Conservation (phyloP, 2,329 filamentous ascomycete species). For the Trichoderma breve region DNA sequence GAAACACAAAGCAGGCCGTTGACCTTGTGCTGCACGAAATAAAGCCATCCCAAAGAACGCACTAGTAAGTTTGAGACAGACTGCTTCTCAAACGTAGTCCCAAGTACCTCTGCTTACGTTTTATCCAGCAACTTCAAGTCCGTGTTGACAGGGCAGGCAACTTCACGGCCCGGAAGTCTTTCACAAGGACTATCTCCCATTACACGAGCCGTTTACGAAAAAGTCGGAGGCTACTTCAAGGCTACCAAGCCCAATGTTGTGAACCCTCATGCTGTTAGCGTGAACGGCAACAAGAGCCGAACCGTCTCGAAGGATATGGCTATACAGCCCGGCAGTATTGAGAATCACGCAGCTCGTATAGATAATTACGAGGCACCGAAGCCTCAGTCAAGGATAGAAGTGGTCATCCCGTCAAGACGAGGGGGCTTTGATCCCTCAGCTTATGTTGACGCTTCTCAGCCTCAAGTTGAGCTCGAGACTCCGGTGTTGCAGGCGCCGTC, state of each 20-base stretch:
- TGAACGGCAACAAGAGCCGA: slow-evolving; percentile 28
- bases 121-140: slow-evolving; percentile 51
- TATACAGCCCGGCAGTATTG: slow-evolving; percentile 22
- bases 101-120: neutral
- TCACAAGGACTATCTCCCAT: slow-evolving; percentile 50
- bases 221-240: slow-evolving; percentile 41
- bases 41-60: slow-evolving; percentile 65
- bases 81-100: slow-evolving; percentile 26
- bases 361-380: slow-evolving; percentile 34
- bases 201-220: slow-evolving; percentile 40
- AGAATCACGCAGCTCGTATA: slow-evolving; percentile 19
- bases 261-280: slow-evolving; percentile 39
- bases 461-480: slow-evolving; percentile 23
- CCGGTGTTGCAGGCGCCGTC: slow-evolving; percentile 20
- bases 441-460: slow-evolving; percentile 35
- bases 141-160: slow-evolving; percentile 28
- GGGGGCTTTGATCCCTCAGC: slow-evolving; percentile 37
- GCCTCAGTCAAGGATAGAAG: slow-evolving; percentile 44
- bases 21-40: slow-evolving; percentile 74
- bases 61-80: slow-evolving; percentile 53
- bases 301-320: slow-evolving; percentile 26
- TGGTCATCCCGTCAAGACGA: slow-evolving; percentile 47
- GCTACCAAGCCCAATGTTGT: slow-evolving; percentile 35
- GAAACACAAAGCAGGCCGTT: slow-evolving; percentile 67
- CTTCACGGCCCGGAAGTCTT: slow-evolving; percentile 30